Evolutionary conservation across 2,329 filamentous ascomycete genomes (phyloP), one percentile per base, ranked within the genome.

Genomic region (Aspergillus cejpii): DNA sequence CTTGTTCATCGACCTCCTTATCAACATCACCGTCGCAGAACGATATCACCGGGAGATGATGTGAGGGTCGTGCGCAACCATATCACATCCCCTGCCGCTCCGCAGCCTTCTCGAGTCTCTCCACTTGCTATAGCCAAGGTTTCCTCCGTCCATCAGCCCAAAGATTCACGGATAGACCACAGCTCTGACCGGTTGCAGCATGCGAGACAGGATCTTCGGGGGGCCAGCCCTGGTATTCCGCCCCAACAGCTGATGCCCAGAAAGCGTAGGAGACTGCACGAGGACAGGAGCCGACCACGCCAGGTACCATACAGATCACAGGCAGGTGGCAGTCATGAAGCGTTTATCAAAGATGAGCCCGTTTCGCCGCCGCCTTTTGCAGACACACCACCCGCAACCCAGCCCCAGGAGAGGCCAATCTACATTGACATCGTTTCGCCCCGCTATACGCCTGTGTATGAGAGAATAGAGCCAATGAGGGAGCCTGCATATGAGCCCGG

Each of bases 41-140:
- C 58, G 31, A 41, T 54, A 19, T 64, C 72, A 33, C 60, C 64
- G 23, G 57, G 65, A 23, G 62, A 67, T 42, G 67, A 78, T 41
- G 76, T 84, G 50, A 80, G 81, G 41, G 71, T 90, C 46, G 74
- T 90, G 56, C 80, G 81, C 59, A 83, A 81, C 55, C 84, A 89
- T 61, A 83, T 90, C 57, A 78, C 82, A 40, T 83, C 81, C 27
- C 84, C 84, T 33, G 70, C 84, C 59, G 86, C 86, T 41, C 85
- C 87, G 20, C 85, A 87, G 59, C 85, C 87, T 42, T 81, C 82
- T 39, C 83, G 86, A 59, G 80, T 80, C 19, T 79, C 78, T 20
- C 76, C 77, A 37, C 65, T 81, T 49, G 74, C 77, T 45, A 69
- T 72, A 36, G 63, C 74, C 44, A 79, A 78, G 59, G 65, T 70